A percentile compares a stretch with the other conserved stretches of the same genome.
Conservation (phyloP, 257 asterid species). For the Mitragyna speciosa region DNA sequence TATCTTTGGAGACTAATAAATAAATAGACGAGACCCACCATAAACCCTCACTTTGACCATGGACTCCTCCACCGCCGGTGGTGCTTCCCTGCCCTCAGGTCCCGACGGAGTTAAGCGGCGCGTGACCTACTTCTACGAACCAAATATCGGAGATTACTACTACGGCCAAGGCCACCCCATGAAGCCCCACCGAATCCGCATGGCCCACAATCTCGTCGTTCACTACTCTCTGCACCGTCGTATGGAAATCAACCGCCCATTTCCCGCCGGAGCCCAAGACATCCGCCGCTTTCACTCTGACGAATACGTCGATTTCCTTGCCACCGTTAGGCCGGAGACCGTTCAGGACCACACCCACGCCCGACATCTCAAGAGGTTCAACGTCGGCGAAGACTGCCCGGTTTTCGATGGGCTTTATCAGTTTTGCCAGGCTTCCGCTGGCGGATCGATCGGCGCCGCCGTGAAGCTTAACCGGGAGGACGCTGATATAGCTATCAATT, state of each 20-base stretch:
- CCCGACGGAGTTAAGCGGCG: slow-evolving; percentile 74
- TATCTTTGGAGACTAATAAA: no score
- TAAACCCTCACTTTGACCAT: slow-evolving; percentile 3
- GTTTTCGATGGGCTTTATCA: slow-evolving; percentile 58
- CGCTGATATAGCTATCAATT: slow-evolving; percentile 85
- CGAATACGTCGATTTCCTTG: slow-evolving; percentile 68
- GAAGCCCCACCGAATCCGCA: slow-evolving; percentile 82
- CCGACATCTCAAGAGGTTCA: slow-evolving; percentile 58
- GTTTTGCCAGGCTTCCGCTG: slow-evolving; percentile 80
- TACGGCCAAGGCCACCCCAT: slow-evolving; percentile 81
- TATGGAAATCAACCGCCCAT: slow-evolving; percentile 66
- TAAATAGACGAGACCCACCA: no score
- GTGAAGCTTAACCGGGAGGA: slow-evolving; percentile 64
- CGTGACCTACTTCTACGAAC: slow-evolving; percentile 77
- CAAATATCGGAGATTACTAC: slow-evolving; percentile 64
- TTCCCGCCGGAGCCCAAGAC: slow-evolving; percentile 52
- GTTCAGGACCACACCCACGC: slow-evolving; percentile 49
- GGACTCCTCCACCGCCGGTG: slow-evolving; percentile 42
- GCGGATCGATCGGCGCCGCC: slow-evolving; percentile 86
- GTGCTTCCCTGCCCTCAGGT: slow-evolving; percentile 65
- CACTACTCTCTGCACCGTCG: slow-evolving; percentile 64
- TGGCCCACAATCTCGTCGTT: slow-evolving; percentile 73
- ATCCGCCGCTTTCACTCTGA: slow-evolving; percentile 62
- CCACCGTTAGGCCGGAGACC: slow-evolving; percentile 56
- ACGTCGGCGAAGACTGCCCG: slow-evolving; percentile 70